phyloP scores from a whole-genome alignment of 306 rosid genomes.

The Amphicarpaea edgeworthii region DNA sequence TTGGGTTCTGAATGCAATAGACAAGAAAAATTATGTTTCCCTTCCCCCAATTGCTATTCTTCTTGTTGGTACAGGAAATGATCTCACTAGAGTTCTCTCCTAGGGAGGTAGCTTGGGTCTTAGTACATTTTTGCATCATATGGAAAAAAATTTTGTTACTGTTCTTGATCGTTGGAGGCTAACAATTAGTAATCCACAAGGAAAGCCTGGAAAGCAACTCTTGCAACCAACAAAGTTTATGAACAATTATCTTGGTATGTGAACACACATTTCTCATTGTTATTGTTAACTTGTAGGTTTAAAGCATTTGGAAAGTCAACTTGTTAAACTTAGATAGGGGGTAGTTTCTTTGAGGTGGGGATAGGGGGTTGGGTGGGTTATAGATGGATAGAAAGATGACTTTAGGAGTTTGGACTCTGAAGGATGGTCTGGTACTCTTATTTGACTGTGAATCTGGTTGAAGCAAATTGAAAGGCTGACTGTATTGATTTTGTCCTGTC shows the following conservation, averaged over 20 bases:
- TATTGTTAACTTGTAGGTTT: conserved; percentile 26
- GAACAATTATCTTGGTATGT: conserved; percentile 97
- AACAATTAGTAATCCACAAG: conserved; percentile 65
- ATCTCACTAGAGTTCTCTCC: conserved; percentile 92
- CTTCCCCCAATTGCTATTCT: conserved; percentile 99
- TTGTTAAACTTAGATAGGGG: neutral
- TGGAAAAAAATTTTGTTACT: conserved; percentile 95
- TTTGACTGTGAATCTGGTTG: conserved; percentile 35
- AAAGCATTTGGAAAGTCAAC: conserved; percentile 36
- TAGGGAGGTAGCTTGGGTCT: conserved; percentile 99
- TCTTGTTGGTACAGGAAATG: conserved; percentile 99
- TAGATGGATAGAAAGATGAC: conserved; percentile 21
- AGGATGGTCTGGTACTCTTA: conserved; percentile 26
- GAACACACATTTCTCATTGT: conserved; percentile 30
- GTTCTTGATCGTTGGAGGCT: conserved; percentile 98
- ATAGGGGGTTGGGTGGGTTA: conserved; percentile 20
- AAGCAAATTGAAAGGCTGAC: conserved; percentile 23
- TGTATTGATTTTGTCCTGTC: conserved; percentile 34
- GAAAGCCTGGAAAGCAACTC: conserved; percentile 83
- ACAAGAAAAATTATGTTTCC: conserved; percentile 90
- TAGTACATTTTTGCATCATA: conserved; percentile 83
- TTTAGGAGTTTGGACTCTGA: conserved; percentile 22
- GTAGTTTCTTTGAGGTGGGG: conserved; percentile 30
- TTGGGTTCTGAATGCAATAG: conserved; percentile 93
- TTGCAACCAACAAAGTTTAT: conserved; percentile 74